Evolutionary conservation across 306 rosid genomes (phyloP), one percentile per base, ranked within the genome.

Genomic region (Pterocarpus macrocarpus): DNA sequence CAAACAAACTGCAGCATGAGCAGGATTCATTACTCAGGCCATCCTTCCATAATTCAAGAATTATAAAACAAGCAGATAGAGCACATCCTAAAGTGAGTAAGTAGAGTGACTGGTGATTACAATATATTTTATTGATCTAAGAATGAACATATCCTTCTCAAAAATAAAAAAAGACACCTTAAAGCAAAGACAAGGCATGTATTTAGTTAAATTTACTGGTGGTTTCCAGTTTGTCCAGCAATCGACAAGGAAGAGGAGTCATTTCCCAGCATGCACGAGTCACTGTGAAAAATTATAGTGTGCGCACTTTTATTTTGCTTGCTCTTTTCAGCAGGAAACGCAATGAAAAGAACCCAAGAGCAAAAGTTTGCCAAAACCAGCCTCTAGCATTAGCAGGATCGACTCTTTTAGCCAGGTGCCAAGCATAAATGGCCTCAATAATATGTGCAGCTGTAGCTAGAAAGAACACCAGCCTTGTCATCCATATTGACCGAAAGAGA

Each of bases 321-420:
- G 89, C 89, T 84, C 85, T 89, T 90, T 86, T 88, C 80, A 95
- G 74, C 56, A 95, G 83, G 38, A 89, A 84, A 57, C 99, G 96
- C 91, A 91, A 85, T 0, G 98, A 95, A 80, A 95, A 95, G 13
- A 76, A 0, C 13, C 98, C 98, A 2, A 90, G 86, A 32, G 62
- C 92, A 57, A 89, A 82, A 30, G 97, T 95, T 84, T 90, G 97
- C 99, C 94, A 93, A 80, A 95, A 90, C 99, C 99, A 92, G 71
- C 91, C 93, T 59, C 72, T 88, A 65, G 93, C 76, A 72, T 95
- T 91, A 41, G 84, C 73, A 62, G 93, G 97, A 85, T 95, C 99
- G 8, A 93, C 91, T 83, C 88, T 88, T 80, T 85, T 87, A 10
- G 98, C 96, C 72, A 95, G 76, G 78, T 77, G 52, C 97, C 97